Conservation (phyloP, 2,329 filamentous ascomycete genomes). For the Diaporthe sp. region DNA sequence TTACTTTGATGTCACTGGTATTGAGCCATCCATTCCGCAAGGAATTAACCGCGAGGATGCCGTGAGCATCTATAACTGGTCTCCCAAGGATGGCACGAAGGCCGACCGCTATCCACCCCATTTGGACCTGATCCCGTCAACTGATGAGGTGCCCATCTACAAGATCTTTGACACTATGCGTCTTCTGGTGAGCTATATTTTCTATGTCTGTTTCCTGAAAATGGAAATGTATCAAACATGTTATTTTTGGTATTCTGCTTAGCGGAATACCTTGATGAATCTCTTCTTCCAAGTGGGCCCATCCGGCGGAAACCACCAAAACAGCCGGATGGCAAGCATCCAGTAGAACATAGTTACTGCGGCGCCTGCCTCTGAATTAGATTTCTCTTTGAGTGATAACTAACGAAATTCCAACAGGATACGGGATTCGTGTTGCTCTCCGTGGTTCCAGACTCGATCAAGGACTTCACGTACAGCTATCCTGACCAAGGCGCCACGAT, state of each 20-base stretch:
- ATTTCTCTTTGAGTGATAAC: no score
- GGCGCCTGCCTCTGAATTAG: no score
- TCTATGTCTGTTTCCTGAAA: not conserved
- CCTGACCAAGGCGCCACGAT: conserved; percentile 21
- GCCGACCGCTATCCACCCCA: conserved; percentile 17
- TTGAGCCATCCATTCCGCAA: conserved; percentile 11
- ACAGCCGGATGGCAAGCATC: no score
- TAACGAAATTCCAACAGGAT: not conserved
- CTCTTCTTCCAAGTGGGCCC: no score
- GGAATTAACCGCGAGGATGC: not conserved
- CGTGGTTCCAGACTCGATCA: conserved; percentile 10
- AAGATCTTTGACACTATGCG: conserved; percentile 14
- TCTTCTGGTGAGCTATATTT: not conserved
- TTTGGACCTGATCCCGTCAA: not conserved
- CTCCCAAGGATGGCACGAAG: not conserved
- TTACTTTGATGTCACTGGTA: conserved; percentile 21
- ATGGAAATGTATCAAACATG: not conserved
- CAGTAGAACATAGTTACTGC: no score
- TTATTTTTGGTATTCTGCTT: not conserved
- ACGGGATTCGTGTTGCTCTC: not conserved
- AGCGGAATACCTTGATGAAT: not conserved
- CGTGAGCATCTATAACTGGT: conserved; percentile 24
- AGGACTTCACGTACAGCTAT: conserved; percentile 15
- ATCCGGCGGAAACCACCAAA: no score
- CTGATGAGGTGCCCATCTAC: not conserved